Evolutionary conservation across 805 yeast species (phyloP).

Genomic region (Ogataea glucozyma): DNA sequence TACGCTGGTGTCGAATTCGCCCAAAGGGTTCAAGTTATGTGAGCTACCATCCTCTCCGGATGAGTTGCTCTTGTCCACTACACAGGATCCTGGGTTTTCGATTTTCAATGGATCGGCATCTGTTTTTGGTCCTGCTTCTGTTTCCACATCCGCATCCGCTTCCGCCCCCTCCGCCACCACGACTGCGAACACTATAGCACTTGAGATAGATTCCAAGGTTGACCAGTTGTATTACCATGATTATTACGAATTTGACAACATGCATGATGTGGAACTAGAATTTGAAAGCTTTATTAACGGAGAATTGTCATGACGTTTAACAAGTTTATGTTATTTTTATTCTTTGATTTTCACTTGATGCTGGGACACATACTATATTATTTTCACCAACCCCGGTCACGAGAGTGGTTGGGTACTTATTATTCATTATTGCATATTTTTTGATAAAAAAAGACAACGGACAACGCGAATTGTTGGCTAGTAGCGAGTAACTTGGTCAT

Average conservation of each 20-base stretch:
- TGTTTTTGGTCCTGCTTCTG: slow-evolving; percentile 14
- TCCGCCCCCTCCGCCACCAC: slow-evolving; percentile 11
- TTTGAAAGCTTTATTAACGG: slow-evolving; percentile 35
- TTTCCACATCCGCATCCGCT: slow-evolving; percentile 15
- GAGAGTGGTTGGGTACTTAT: not conserved
- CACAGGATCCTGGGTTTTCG: slow-evolving; percentile 6
- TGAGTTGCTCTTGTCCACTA: slow-evolving; percentile 4
- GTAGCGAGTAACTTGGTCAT: no score
- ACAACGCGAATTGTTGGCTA: no score
- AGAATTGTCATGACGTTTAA: slow-evolving; percentile 16
- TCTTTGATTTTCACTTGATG: slow-evolving; percentile 9
- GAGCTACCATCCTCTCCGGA: slow-evolving; percentile 22
- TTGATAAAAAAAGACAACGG: no score
- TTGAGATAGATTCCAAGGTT: slow-evolving; percentile 12
- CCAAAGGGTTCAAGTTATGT: slow-evolving; percentile 23
- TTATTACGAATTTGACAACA: slow-evolving; percentile 25
- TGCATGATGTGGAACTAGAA: slow-evolving; percentile 30
- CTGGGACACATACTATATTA: slow-evolving; percentile 5
- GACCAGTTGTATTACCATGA: slow-evolving; percentile 21
- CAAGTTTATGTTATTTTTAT: not conserved
- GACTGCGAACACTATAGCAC: slow-evolving; percentile 3
- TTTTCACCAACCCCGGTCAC: not conserved
- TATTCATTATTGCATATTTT: slow-evolving; percentile 6
- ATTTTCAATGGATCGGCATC: slow-evolving; percentile 19
- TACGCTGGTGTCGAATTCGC: slow-evolving; percentile 23